Conservation (phyloP, 2,329 filamentous ascomycete genomes). For the Penicillium sp. region DNA sequence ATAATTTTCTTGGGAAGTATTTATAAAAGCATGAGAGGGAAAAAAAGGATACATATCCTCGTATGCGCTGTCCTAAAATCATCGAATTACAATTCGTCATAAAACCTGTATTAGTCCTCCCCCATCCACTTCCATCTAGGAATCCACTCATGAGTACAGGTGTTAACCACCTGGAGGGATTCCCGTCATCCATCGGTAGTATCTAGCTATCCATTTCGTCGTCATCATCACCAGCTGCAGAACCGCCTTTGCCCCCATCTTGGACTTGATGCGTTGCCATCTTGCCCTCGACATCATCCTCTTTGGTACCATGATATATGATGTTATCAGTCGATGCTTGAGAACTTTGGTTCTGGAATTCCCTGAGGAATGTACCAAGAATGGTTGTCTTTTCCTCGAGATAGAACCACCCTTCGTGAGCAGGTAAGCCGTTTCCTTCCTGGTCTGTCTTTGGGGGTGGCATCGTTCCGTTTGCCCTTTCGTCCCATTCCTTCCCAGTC, state of each 20-base stretch:
- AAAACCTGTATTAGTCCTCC: neutral
- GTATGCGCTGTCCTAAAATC: neutral
- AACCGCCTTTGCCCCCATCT: neutral
- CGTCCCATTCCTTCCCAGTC: slow-evolving; percentile 60
- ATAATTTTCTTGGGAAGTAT: neutral
- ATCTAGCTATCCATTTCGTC: neutral
- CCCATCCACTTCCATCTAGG: neutral
- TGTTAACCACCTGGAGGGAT: neutral
- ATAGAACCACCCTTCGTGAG: slow-evolving; percentile 34
- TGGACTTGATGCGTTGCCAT: neutral
- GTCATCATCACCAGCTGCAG: neutral
- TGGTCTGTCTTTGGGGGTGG: slow-evolving; percentile 22
- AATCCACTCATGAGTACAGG: neutral
- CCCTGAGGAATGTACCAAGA: slow-evolving; percentile 23
- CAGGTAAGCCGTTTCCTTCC: slow-evolving; percentile 24
- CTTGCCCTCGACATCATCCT: neutral
- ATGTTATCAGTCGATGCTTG: neutral
- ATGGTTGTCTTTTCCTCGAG: slow-evolving; percentile 23
- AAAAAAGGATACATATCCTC: no score
- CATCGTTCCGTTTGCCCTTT: slow-evolving; percentile 29
- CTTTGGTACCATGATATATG: neutral
- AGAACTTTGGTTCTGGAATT: neutral
- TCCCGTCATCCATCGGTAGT: neutral
- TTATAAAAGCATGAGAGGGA: no score
- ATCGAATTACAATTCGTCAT: neutral